Conservation (phyloP, 495 filamentous ascomycete species). For the Lasiosphaeria miniovina region DNA sequence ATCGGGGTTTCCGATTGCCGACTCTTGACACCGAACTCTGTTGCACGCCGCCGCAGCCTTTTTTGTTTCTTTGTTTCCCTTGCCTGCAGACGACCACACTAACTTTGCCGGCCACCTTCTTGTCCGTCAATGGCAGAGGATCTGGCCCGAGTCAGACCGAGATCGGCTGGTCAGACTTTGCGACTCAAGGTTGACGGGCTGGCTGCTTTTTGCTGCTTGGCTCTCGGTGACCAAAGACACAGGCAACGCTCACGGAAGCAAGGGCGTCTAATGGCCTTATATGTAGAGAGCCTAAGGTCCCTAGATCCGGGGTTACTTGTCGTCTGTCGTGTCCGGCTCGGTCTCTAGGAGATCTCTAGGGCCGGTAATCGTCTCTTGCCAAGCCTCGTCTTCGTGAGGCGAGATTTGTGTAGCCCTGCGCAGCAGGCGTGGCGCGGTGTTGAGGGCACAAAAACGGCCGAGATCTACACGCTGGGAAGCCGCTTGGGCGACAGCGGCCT, state of each 20-base stretch:
- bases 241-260: no score
- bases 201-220: no score
- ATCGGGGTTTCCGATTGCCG: conserved; percentile 19
- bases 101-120: background rate
- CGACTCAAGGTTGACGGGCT: no score
- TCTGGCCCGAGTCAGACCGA: no score
- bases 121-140: background rate
- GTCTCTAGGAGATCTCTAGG: background rate
- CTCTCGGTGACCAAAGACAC: no score
- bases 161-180: no score
- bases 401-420: conserved; percentile 35
- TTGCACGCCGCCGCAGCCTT: conserved; percentile 15
- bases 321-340: background rate
- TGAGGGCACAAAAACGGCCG: conserved; percentile 24
- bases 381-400: conserved; percentile 25
- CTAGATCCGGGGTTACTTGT: conserved; percentile 4
- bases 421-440: conserved; percentile 27
- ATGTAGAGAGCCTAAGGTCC: no score
- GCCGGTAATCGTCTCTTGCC: conserved; percentile 27
- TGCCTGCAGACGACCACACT: conserved; percentile 13
- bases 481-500: conserved; percentile 25
- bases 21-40: conserved; percentile 18
- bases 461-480: conserved; percentile 30
- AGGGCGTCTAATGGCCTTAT: no score
- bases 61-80: background rate